These are phyloP conservation scores for Cyberlindnera americana DNA, from an alignment of 805 yeast species.

Conservation along the genomic window DNA sequence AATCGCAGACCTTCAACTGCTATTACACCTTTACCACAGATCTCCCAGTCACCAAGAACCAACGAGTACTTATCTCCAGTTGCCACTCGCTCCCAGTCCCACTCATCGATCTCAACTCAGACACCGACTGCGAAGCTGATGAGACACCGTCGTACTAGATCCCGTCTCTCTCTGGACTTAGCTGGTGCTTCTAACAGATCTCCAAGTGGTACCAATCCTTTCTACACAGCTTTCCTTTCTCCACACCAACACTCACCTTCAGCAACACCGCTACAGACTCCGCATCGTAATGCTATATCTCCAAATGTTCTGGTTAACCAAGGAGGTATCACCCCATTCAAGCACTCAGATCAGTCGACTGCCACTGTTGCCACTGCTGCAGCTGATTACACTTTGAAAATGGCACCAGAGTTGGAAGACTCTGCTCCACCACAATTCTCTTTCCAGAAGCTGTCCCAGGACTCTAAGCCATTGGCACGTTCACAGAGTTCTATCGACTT, in stretches of 20 bases:
- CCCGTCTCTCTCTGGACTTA: slow-evolving; percentile 17
- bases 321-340: slow-evolving; percentile 3
- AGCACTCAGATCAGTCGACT: not conserved
- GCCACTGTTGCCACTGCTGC: slow-evolving; percentile 21
- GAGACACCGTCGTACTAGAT: slow-evolving; percentile 20
- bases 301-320: slow-evolving; percentile 24
- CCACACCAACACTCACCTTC: slow-evolving; percentile 30
- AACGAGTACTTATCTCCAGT: slow-evolving; percentile 6
- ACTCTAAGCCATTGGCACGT: slow-evolving; percentile 9
- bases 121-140: slow-evolving; percentile 10
- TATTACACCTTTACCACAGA: slow-evolving; percentile 17
- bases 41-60: slow-evolving; percentile 16
- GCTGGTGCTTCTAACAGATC: slow-evolving; percentile 25
- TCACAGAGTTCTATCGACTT: slow-evolving; percentile 17
- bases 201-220: slow-evolving; percentile 43
- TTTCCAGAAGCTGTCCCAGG: not conserved
- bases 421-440: not conserved
- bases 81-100: slow-evolving; percentile 9
- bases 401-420: slow-evolving; percentile 20
- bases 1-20: slow-evolving; percentile 18
- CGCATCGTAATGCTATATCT: slow-evolving; percentile 20
- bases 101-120: slow-evolving; percentile 2
- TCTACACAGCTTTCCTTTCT: slow-evolving; percentile 39
- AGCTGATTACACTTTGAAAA: slow-evolving; percentile 29
- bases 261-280: slow-evolving; percentile 26